phyloP scores from a whole-genome alignment of 2,329 filamentous ascomycete species.

The Scedosporium boydii region DNA sequence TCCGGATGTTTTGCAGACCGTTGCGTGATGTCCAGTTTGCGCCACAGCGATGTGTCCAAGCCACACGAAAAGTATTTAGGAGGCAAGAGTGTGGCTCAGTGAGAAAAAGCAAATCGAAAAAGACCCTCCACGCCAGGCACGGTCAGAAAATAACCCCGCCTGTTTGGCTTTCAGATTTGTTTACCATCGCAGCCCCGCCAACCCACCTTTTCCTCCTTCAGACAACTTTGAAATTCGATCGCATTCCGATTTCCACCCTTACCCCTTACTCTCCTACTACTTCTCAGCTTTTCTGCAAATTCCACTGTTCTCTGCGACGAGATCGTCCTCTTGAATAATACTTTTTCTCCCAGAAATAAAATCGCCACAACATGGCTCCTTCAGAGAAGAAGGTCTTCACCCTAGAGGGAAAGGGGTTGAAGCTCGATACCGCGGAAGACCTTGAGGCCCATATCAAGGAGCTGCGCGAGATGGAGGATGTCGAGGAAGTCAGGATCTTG shows the following conservation, averaged over 20 bases:
- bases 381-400: constrained; percentile 62
- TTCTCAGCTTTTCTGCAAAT: neutral
- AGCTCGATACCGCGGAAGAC: constrained; percentile 82
- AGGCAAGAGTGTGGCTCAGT: neutral
- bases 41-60: neutral
- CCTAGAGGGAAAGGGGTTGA: constrained; percentile 83
- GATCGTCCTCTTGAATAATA: neutral
- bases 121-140: neutral
- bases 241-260: neutral
- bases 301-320: neutral
- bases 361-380: constrained; percentile 32
- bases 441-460: constrained; percentile 74
- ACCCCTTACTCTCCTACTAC: neutral
- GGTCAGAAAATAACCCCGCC: neutral
- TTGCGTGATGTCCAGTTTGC: neutral
- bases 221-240: neutral
- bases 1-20: neutral
- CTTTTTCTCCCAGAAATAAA: neutral
- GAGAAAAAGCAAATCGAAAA: neutral
- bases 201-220: neutral
- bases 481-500: constrained; percentile 77
- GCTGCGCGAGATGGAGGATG: constrained; percentile 59
- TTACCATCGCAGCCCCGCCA: constrained; percentile 5
- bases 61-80: neutral
- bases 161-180: neutral